These are phyloP conservation scores for Pulveroboletus sp. DNA, from an alignment of 768 basidiomycete genomes.

Conservation along the genomic window DNA sequence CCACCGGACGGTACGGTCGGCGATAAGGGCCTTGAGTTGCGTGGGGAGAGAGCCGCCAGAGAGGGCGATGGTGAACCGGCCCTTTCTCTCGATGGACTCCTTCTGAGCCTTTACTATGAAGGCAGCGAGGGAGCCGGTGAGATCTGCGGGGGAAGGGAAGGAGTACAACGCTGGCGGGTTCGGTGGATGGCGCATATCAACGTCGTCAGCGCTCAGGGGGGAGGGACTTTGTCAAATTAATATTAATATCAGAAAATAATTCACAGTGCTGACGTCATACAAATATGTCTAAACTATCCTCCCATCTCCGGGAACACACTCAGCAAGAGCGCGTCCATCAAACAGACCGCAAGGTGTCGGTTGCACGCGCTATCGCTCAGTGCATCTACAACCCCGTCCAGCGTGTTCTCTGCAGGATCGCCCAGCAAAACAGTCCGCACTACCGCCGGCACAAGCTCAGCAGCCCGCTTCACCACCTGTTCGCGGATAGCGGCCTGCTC, in stretches of 20 bases:
- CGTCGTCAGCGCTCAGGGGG: conserved; percentile 19
- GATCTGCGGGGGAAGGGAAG: conserved; percentile 51
- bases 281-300: conserved; percentile 23
- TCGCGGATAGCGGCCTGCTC: conserved; percentile 61
- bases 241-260: neutral
- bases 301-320: conserved; percentile 75
- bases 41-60: conserved; percentile 91
- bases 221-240: neutral
- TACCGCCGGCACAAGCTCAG: conserved; percentile 35
- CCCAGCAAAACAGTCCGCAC: conserved; percentile 37
- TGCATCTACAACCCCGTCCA: conserved; percentile 55
- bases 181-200: conserved; percentile 47
- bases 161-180: conserved; percentile 66
- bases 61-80: conserved; percentile 86
- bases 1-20: conserved; percentile 71
- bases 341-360: conserved; percentile 64
- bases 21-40: conserved; percentile 68
- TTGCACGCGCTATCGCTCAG: conserved; percentile 67
- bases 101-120: conserved; percentile 87
- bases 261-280: conserved; percentile 20
- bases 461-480: conserved; percentile 37
- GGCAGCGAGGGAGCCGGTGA: conserved; percentile 64
- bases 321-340: conserved; percentile 70
- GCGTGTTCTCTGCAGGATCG: conserved; percentile 41
- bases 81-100: conserved; percentile 84